Conservation (phyloP, 73 alveolate species). For the Paraurostyla sp. region DNA sequence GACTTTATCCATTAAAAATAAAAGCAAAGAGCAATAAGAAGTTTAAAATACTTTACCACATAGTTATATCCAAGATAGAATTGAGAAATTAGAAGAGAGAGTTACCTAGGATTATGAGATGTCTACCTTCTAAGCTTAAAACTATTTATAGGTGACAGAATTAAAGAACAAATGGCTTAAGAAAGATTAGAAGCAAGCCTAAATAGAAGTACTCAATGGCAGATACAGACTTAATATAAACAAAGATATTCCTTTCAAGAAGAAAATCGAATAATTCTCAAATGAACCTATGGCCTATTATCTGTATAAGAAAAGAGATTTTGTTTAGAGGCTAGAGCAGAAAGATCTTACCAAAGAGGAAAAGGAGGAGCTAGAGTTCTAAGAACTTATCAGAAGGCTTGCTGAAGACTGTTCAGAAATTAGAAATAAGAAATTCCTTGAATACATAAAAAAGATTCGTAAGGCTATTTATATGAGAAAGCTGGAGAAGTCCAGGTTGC, state of each 20-base stretch:
- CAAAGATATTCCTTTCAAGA: neutral
- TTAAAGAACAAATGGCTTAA: neutral
- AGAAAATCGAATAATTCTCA: neutral
- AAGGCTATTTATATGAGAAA: neutral
- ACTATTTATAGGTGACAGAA: neutral
- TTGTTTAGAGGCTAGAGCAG: neutral
- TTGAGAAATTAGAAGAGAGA: neutral
- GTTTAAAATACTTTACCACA: too few relatives aligned
- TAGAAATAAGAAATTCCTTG: neutral
- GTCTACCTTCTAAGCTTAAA: neutral
- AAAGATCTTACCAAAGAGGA: neutral
- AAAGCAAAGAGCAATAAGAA: neutral
- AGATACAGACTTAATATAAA: neutral
- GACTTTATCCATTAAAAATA: neutral
- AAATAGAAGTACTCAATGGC: neutral
- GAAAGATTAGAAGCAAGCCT: neutral
- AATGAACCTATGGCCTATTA: conserved; percentile 3
- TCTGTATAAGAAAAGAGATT: neutral
- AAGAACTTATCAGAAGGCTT: neutral
- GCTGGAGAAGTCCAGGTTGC: neutral
- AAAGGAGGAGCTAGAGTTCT: neutral
- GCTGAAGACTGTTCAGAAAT: neutral
- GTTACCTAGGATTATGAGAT: neutral
- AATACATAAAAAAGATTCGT: neutral
- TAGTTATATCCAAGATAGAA: neutral